phyloP scores from a whole-genome alignment of 2,329 filamentous ascomycete species.

The Trichoderma atrobrunneum region DNA sequence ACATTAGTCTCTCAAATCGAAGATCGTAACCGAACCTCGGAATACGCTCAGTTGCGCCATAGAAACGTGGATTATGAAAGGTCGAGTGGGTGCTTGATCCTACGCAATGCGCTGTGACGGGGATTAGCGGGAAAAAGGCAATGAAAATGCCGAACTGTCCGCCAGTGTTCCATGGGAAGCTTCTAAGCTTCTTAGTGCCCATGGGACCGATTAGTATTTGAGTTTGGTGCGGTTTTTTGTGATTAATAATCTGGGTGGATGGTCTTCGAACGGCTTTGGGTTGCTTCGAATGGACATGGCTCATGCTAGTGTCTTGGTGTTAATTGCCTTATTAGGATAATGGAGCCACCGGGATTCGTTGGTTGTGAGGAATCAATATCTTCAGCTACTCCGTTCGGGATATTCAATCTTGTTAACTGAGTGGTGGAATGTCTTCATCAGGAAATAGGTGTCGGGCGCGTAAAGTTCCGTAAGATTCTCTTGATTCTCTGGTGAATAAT shows the following conservation, averaged over 20 bases:
- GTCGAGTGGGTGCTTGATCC: not conserved
- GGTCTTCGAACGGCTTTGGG: not conserved
- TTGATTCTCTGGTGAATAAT: not conserved
- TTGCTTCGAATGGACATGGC: not conserved
- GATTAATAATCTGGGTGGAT: not conserved
- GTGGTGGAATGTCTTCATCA: not conserved
- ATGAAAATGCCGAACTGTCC: not conserved
- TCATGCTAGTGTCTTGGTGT: not conserved
- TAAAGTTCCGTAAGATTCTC: not conserved
- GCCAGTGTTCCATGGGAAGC: not conserved
- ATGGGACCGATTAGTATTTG: not conserved
- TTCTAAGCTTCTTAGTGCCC: not conserved
- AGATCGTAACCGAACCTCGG: conserved; percentile 22
- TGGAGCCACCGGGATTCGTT: not conserved
- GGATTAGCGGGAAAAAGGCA: not conserved
- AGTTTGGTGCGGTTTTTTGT: not conserved
- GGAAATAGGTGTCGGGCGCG: not conserved
- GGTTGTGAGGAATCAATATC: not conserved
- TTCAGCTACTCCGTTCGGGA: not conserved
- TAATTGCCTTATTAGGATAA: not conserved
- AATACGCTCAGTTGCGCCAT: conserved; percentile 24
- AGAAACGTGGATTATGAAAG: not conserved
- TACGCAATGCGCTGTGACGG: not conserved
- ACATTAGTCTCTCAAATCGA: not conserved
- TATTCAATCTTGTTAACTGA: not conserved